Base-by-base conservation (phyloP, 2,329 filamentous ascomycete species). In the Epichloe aotearoae region DNA sequence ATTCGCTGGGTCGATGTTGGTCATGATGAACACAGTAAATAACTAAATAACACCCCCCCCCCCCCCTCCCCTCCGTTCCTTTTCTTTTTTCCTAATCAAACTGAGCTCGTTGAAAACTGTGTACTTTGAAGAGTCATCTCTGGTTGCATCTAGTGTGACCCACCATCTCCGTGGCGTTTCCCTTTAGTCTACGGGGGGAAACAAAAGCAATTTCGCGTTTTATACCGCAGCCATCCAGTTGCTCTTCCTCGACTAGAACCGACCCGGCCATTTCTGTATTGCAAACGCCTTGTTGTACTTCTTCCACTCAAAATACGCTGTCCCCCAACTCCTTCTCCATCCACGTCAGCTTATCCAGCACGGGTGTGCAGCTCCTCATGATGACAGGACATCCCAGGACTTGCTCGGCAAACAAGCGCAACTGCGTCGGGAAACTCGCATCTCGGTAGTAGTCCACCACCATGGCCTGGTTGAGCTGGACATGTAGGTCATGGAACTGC, bases 321-420 rank as follows among this genome's bases (percentile, higher is more conserved):
- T 40, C 38, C 3, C 44, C 44, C 2, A 1, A 6, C 37, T 50
- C 44, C 14, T 38, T 23, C 33, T 51, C 50, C 45, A 43, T 17
- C 19, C 6, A 5, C 7, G 20, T 38, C 20, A 51, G 26, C 12
- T 36, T 8, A 1, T 19, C 38, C 4, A 44, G 39, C 15, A 36
- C 14, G 5, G 17, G 8, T 11, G 39, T 44, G 40, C 50, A 51
- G 30, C 45, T 43, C 19, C n/a, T 36, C 44, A 47, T n/a, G 12
- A 39, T 20, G 12, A 17, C 23, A 36, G 44, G 44, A 5, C 26
- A 15, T 3, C 50, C 50, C 14, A 51, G 14, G 15, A 72, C 60
- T 0, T 56, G 57, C 58, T 72, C 68, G 7, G 61, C 68, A 39
- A 72, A 57, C 62, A 73, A 65, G 10, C 70, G 62, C 51, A 74